Percentiles rank a stretch among this genome's conserved stretches.
These are phyloP conservation scores for Podaxis sp. DNA, from an alignment of 768 basidiomycete species.

Conservation along the genomic window DNA sequence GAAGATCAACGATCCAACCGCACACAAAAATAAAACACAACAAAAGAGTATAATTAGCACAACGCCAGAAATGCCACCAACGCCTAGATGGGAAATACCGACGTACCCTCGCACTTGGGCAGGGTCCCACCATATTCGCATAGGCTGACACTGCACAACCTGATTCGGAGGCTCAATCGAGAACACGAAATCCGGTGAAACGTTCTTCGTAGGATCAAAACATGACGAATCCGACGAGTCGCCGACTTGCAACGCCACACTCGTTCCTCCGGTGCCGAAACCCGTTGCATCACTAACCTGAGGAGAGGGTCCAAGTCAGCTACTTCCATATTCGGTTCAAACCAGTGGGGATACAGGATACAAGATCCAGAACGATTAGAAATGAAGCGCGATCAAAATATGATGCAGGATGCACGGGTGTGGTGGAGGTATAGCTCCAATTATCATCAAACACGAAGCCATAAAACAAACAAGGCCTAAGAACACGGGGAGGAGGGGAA, in stretches of 20 bases:
- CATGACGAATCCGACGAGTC: conserved; percentile 55
- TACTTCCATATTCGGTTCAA: background rate
- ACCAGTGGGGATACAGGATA: background rate
- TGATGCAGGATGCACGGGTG: background rate
- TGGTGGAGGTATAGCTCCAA: background rate
- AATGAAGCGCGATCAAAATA: background rate
- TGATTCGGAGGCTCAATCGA: conserved; percentile 61
- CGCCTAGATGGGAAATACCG: background rate
- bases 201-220: conserved; percentile 49
- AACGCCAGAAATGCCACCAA: background rate
- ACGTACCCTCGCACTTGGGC: conserved; percentile 53
- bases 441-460: background rate
- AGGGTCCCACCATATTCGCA: conserved; percentile 67
- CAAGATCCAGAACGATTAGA: background rate
- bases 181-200: conserved; percentile 57
- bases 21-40: background rate
- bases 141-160: conserved; percentile 62
- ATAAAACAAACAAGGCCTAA: background rate
- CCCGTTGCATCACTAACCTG: conserved; percentile 36
- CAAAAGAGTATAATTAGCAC: conserved; percentile 1
- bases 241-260: conserved; percentile 58
- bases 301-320: conserved; percentile 11
- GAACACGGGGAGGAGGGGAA: background rate
- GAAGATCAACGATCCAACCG: background rate
- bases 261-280: conserved; percentile 78